These are phyloP conservation scores for Fusarium proliferatum DNA, from an alignment of 2,329 filamentous ascomycete genomes.

Conservation along the genomic window DNA sequence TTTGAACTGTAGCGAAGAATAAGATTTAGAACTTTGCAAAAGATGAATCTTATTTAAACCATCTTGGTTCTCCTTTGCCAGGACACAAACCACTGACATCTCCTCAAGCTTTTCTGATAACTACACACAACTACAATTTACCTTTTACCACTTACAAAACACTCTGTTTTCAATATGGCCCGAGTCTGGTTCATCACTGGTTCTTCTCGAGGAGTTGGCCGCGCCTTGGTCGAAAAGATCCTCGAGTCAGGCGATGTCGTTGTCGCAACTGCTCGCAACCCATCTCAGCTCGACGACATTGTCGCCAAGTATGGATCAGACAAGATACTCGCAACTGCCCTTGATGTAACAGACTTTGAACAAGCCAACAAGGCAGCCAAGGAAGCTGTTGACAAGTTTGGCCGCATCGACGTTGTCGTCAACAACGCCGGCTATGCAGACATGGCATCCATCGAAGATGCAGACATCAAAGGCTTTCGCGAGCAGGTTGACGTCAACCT, in stretches of 20 bases:
- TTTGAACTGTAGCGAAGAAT: accelerated
- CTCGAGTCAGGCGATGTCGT: conserved; percentile 55
- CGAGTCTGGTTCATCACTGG: conserved; percentile 61
- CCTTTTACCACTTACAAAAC: not conserved
- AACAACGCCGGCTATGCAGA: conserved; percentile 72
- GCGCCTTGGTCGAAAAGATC: conserved; percentile 52
- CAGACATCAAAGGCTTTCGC: conserved; percentile 59
- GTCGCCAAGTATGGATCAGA: conserved; percentile 51
- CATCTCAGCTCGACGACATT: conserved; percentile 49
- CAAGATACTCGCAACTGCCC: conserved; percentile 60
- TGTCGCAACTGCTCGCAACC: conserved; percentile 58
- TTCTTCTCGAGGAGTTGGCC: conserved; percentile 60
- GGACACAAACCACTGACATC: not conserved
- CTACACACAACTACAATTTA: not conserved
- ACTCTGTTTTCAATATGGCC: conserved; percentile 27
- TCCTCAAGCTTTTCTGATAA: not conserved
- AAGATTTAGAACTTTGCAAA: not conserved
- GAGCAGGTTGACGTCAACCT: conserved; percentile 70
- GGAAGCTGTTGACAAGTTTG: conserved; percentile 58
- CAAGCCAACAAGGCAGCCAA: conserved; percentile 55
- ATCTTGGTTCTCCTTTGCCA: accelerated
- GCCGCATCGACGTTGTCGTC: conserved; percentile 67
- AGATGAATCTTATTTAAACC: not conserved
- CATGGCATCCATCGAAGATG: conserved; percentile 62
- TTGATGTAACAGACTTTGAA: conserved; percentile 60